phyloP scores from a whole-genome alignment of 805 yeast genomes.

The Cyberlindnera americana region DNA sequence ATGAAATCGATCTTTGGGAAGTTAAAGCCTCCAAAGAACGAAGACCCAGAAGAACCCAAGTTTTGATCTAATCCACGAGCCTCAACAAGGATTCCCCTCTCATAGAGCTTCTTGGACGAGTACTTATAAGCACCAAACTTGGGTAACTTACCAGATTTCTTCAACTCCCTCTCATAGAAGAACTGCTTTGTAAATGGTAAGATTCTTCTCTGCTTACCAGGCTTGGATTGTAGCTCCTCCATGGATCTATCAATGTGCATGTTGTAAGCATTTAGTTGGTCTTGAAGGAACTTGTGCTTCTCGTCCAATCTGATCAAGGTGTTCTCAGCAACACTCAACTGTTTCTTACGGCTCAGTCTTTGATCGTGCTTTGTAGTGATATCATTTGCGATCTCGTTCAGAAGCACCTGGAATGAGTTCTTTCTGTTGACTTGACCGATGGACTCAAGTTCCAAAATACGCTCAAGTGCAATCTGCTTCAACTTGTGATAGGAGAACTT shows the following conservation, averaged over 20 bases:
- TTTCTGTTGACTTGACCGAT: slow-evolving; percentile 60
- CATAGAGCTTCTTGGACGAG: slow-evolving; percentile 69
- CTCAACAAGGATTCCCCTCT: slow-evolving; percentile 62
- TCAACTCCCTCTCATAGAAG: slow-evolving; percentile 68
- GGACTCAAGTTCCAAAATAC: slow-evolving; percentile 70
- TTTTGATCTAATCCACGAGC: slow-evolving; percentile 50
- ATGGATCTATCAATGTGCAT: slow-evolving; percentile 48
- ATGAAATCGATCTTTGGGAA: slow-evolving; percentile 68
- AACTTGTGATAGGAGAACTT: slow-evolving; percentile 62
- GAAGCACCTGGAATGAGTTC: slow-evolving; percentile 70
- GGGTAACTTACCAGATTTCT: slow-evolving; percentile 62
- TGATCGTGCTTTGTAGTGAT: slow-evolving; percentile 56
- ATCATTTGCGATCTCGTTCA: slow-evolving; percentile 82
- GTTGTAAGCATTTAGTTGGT: slow-evolving; percentile 40
- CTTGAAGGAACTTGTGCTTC: slow-evolving; percentile 41
- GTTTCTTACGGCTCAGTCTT: slow-evolving; percentile 43
- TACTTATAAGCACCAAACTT: slow-evolving; percentile 76
- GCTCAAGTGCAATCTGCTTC: slow-evolving; percentile 71
- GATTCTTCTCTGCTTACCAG: slow-evolving; percentile 29
- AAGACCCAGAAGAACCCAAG: slow-evolving; percentile 34
- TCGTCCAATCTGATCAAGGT: slow-evolving; percentile 43
- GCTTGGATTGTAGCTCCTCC: slow-evolving; percentile 43
- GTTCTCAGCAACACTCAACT: slow-evolving; percentile 40
- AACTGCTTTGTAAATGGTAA: slow-evolving; percentile 69
- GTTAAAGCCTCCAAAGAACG: slow-evolving; percentile 41